Evolutionary conservation across 139 green algal species (phyloP), one percentile per base, ranked within the genome.

Genomic region (Chlorella sp.): DNA sequence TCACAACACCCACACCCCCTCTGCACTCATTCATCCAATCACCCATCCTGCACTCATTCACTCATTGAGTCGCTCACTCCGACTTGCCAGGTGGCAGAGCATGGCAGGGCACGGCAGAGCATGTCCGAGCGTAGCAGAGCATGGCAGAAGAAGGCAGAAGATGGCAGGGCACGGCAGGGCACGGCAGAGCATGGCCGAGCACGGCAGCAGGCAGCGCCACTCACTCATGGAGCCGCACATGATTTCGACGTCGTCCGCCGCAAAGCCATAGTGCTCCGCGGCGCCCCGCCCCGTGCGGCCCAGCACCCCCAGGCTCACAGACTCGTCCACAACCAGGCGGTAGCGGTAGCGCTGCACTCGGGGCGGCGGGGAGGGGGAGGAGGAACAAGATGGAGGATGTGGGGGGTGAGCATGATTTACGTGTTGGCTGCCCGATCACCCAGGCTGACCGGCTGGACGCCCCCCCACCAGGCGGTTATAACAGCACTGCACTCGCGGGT

Each of bases 241-340:
- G 77, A 99, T 97, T 88, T 99, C 98, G 22, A 98, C 95, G 40
- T 97, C 91, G 0, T 76, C 69, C 0, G 95, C 92, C 48, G 92
- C 79, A 3, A 98, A 91, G 18, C 96, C 97, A 61, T 91, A 96
- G 81, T 98, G 95, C 91, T 99, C 98, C 34, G 91, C 94, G 0
- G 97, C 95, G 22, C 98, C 98, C 0, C 97, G 94, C 2, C 98
- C 98, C 9, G 81, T 95, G 4, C 73, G 26, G 0, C 98, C 98
- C 90, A 99, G 93, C 85, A 99, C 96, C 2, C 98, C 98, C 76
- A 99, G 94, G 0, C 95, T 93, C 85, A 97, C 61, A 19, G 93
- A 96, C 92, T 99, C 98, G 80, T 99, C 98, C 73, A 99, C 94
- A 4, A 99, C 93, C 60, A 99, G 93, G n/a, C 98, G 95, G 93